Percentiles rank a stretch among this genome's conserved stretches.
Evolutionary conservation across 2,329 filamentous ascomycete genomes (phyloP).

Genomic region (Aspergillus fumigatus): DNA sequence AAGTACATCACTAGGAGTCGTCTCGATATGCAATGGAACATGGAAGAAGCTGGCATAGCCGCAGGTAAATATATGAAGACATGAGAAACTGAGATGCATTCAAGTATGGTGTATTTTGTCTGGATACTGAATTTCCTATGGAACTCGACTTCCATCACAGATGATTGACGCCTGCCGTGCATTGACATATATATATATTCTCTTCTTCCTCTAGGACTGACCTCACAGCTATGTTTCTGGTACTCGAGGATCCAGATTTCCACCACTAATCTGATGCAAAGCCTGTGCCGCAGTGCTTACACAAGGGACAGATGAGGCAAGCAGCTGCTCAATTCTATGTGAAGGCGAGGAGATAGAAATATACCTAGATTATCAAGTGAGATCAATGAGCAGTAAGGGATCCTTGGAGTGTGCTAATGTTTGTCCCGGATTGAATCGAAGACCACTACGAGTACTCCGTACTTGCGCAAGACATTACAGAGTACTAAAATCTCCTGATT

Average conservation of each 20-base stretch:
- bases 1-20: not conserved
- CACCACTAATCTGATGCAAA: not conserved
- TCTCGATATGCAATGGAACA: not conserved
- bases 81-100: not conserved
- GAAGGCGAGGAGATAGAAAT: not conserved
- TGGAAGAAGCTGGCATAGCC: not conserved
- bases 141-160: not conserved
- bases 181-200: not conserved
- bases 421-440: not conserved
- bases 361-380: no score
- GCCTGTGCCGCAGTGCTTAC: not conserved
- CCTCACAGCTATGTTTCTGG: not conserved
- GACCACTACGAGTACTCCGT: no score
- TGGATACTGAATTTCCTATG: not conserved
- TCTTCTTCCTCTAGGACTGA: not conserved
- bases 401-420: not conserved
- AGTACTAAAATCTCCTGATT: not conserved
- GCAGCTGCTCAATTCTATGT: not conserved
- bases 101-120: not conserved
- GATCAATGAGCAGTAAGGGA: not conserved
- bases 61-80: not conserved
- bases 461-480: not conserved
- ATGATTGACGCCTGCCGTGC: not conserved
- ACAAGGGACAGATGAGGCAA: not conserved
- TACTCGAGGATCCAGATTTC: not conserved